Evolutionary conservation across 495 filamentous ascomycete genomes (phyloP).

Genomic region (Penicillium alfredii): DNA sequence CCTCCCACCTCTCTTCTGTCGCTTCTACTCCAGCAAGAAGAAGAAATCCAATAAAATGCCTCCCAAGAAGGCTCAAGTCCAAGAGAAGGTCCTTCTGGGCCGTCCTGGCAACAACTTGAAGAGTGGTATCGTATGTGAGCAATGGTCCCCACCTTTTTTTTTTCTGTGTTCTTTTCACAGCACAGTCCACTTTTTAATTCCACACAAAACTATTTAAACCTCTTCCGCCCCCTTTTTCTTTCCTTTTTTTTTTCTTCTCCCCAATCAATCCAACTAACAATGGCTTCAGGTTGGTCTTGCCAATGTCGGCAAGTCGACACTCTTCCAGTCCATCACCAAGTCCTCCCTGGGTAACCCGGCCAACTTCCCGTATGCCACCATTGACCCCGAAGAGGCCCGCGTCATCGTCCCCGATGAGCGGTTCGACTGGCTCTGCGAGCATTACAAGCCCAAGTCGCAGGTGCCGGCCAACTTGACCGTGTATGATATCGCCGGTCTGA

Average conservation of each 20-base stretch:
- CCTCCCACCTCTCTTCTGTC: conserved; percentile 31
- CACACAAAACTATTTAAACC: conserved; percentile 29
- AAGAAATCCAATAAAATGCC: conserved; percentile 48
- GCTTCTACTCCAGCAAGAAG: conserved; percentile 41
- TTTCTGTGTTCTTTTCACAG: conserved; percentile 28
- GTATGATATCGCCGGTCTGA: conserved; percentile 98
- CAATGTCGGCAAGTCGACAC: conserved; percentile 98
- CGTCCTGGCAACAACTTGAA: conserved; percentile 97
- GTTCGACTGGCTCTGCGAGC: conserved; percentile 90
- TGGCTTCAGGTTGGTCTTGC: conserved; percentile 82
- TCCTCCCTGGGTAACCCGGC: conserved; percentile 96
- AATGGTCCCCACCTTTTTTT: conserved; percentile 36
- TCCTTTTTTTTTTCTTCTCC: conserved; percentile 11
- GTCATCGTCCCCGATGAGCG: conserved; percentile 96
- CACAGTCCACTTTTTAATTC: conserved; percentile 35
- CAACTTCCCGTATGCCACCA: conserved; percentile 99
- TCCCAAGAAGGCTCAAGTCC: conserved; percentile 49
- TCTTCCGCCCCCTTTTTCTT: conserved; percentile 16
- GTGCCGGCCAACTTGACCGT: conserved; percentile 97
- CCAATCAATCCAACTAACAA: conserved; percentile 18
- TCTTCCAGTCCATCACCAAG: conserved; percentile 99
- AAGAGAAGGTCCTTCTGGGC: conserved; percentile 64
- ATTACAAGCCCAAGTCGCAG: conserved; percentile 93
- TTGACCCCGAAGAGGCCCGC: conserved; percentile 96
- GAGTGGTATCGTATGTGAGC: conserved; percentile 94